Evolutionary conservation across 805 yeast species (phyloP).

Genomic region (Starmera caribaea): DNA sequence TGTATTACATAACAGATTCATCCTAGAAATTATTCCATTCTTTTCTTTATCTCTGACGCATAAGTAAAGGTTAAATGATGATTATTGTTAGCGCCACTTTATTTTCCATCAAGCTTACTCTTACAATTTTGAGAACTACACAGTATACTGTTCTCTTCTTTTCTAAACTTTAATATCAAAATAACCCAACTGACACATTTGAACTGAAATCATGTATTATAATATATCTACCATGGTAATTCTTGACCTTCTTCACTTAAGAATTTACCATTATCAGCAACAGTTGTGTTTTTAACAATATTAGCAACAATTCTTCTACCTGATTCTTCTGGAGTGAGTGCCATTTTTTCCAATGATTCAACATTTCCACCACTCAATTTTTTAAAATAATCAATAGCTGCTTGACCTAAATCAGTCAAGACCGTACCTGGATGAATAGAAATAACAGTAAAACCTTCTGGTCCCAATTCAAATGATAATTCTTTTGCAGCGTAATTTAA

Average conservation of each 20-base stretch:
- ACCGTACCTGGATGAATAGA: slow-evolving; percentile 12
- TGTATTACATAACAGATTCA: too few species aligned
- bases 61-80: too few species aligned
- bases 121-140: too few species aligned
- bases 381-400: not conserved
- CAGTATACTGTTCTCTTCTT: too few species aligned
- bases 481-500: slow-evolving; percentile 15
- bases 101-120: too few species aligned
- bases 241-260: not conserved
- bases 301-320: not conserved
- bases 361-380: not conserved
- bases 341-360: not conserved
- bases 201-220: too few species aligned
- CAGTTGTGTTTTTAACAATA: not conserved
- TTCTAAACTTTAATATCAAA: too few species aligned
- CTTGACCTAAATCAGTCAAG: not conserved
- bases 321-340: not conserved
- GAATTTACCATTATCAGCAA: not conserved
- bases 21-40: too few species aligned
- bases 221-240: not conserved
- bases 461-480: slow-evolving; percentile 8
- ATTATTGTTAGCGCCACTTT: too few species aligned
- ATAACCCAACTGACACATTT: too few species aligned
- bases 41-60: too few species aligned
- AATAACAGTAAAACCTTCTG: slow-evolving; percentile 10